phyloP scores from a whole-genome alignment of 108 stramenopile species.

The Pseudonitzschia multiseries region DNA sequence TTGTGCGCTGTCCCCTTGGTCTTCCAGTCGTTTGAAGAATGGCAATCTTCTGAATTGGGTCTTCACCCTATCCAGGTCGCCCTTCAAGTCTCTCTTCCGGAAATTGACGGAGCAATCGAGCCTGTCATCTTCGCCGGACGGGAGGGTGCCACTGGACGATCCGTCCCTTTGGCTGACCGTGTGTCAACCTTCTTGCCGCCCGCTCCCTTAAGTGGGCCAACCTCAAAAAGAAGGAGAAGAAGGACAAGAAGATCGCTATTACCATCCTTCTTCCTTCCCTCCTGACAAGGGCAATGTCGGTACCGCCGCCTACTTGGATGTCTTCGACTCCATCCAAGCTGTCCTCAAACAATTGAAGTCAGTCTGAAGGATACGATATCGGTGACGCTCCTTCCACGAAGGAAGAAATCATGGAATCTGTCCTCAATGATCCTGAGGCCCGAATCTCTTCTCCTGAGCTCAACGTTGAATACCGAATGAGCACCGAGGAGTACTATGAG shows the following conservation, averaged over 20 bases:
- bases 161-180: slow-evolving; percentile 93
- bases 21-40: slow-evolving; percentile 98
- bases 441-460: slow-evolving; percentile 91
- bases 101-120: slow-evolving; percentile 97
- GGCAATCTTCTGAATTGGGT: slow-evolving; percentile 95
- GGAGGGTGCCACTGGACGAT: slow-evolving; percentile 94
- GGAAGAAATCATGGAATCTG: slow-evolving; percentile 84
- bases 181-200: slow-evolving; percentile 92
- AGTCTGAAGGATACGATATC: slow-evolving; percentile 88
- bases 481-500: slow-evolving; percentile 93
- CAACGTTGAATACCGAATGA: slow-evolving; percentile 96
- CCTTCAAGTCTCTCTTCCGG: slow-evolving; percentile 94
- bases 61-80: slow-evolving; percentile 97
- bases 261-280: slow-evolving; percentile 97
- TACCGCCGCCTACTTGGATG: slow-evolving; percentile 96
- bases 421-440: slow-evolving; percentile 95
- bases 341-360: slow-evolving; percentile 87
- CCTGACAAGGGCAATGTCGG: slow-evolving; percentile 98
- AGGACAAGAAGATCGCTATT: slow-evolving; percentile 95
- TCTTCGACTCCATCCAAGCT: slow-evolving; percentile 96
- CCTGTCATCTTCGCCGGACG: slow-evolving; percentile 96
- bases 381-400: slow-evolving; percentile 83
- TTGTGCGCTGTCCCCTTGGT: slow-evolving; percentile 96
- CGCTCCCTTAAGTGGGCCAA: slow-evolving; percentile 90
- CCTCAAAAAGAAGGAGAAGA: slow-evolving; percentile 78